Percentiles rank a stretch among this genome's conserved stretches.
Evolutionary conservation across 2,329 filamentous ascomycete genomes (phyloP).

Genomic region (Fusarium tjaetaba): DNA sequence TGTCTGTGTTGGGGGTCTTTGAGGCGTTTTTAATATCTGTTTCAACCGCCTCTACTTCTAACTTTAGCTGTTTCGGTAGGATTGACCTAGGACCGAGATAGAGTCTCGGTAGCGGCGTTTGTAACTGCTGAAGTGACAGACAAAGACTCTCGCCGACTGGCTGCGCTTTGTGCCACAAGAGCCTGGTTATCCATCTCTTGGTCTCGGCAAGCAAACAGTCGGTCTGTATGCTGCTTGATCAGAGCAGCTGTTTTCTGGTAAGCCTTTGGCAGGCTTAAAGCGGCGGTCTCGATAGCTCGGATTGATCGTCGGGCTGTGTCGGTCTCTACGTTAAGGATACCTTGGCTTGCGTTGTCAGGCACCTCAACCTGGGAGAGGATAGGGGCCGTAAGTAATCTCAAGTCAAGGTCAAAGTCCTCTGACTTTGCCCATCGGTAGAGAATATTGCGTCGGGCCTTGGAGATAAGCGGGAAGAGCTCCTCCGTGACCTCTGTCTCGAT

Average conservation of each 20-base stretch:
- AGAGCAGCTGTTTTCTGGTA: not conserved
- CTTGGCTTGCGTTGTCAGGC: rapidly evolving
- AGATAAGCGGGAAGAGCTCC: not conserved
- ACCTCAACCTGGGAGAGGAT: not conserved
- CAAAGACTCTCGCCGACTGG: not conserved
- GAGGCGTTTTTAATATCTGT: no score
- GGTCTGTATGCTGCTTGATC: not conserved
- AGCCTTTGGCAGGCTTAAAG: not conserved
- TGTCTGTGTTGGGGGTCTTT: no score
- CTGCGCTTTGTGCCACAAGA: rapidly evolving
- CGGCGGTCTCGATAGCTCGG: not conserved
- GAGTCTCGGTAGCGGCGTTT: no score
- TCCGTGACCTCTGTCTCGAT: not conserved
- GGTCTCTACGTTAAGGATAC: rapidly evolving
- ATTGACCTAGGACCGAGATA: no score
- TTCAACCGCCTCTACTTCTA: no score
- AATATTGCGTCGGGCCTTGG: not conserved
- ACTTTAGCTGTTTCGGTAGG: no score
- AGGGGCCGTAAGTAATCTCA: not conserved
- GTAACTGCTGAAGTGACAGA: no score
- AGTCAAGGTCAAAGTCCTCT: rapidly evolving
- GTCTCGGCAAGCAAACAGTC: not conserved
- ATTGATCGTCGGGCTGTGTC: not conserved
- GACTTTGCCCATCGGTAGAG: not conserved
- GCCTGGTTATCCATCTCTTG: not conserved